phyloP scores from a whole-genome alignment of 768 basidiomycete species.

The Naganishia vishniacii region DNA sequence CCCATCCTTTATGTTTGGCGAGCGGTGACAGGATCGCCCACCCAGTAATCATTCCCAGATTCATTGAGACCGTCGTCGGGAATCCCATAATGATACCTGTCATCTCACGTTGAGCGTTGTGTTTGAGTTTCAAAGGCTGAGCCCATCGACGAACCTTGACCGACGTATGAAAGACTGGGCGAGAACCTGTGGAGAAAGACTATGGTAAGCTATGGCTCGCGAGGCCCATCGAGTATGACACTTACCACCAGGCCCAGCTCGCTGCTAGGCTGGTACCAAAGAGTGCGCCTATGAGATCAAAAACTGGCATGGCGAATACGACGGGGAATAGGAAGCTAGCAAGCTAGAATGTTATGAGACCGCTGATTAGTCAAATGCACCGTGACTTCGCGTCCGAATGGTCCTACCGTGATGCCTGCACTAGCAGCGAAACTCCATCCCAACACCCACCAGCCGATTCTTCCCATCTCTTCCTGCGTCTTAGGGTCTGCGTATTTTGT shows the following conservation, averaged over 20 bases:
- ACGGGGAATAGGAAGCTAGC: constrained; percentile 84
- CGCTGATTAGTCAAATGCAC: too few species aligned
- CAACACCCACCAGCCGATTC: constrained; percentile 71
- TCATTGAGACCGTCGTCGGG: constrained; percentile 90
- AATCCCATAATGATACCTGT: constrained; percentile 85
- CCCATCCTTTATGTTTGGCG: constrained; percentile 77
- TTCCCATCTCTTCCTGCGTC: constrained; percentile 54
- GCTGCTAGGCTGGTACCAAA: constrained; percentile 77
- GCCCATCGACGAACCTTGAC: constrained; percentile 60
- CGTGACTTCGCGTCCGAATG: too few species aligned
- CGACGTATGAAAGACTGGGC: constrained; percentile 84
- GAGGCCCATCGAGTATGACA: not conserved
- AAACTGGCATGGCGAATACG: constrained; percentile 73
- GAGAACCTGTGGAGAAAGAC: constrained; percentile 55
- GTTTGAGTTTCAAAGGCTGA: too few species aligned
- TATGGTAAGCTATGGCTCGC: not conserved
- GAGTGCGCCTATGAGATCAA: constrained; percentile 44
- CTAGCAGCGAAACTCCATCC: constrained; percentile 73
- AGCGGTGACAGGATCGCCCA: constrained; percentile 92
- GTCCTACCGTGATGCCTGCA: constrained; percentile 65
- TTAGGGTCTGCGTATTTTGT: not conserved
- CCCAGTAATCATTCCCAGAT: constrained; percentile 88
- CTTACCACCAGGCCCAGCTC: constrained; percentile 77
- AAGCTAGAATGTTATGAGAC: too few species aligned
- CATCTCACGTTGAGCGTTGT: constrained; percentile 51